Evolutionary conservation across 2,329 filamentous ascomycete genomes (phyloP).

Genomic region (Didymella glomerata): DNA sequence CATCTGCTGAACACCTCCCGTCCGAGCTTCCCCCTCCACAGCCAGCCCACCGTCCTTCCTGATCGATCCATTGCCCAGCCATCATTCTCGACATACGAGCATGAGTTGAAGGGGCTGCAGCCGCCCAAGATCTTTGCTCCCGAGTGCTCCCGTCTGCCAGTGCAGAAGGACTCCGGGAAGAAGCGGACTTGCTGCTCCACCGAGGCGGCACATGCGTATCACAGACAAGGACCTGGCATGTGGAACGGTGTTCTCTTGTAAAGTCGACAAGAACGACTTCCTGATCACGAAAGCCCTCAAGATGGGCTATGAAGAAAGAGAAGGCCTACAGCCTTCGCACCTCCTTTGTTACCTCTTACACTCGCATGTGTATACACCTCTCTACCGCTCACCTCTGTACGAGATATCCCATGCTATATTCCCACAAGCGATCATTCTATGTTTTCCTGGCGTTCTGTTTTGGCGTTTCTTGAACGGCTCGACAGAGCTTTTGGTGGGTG

Average conservation of each 20-base stretch:
- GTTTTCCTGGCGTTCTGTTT: constrained; percentile 13
- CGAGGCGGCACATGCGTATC: constrained; percentile 62
- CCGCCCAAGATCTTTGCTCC: constrained; percentile 50
- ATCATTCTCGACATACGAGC: constrained; percentile 34
- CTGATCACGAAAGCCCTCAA: constrained; percentile 22
- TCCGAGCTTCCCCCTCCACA: constrained; percentile 51
- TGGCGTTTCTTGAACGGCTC: constrained; percentile 15
- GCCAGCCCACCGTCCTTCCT: constrained; percentile 44
- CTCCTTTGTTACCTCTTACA: constrained; percentile 11
- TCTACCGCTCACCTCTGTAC: constrained; percentile 18
- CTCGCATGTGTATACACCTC: constrained; percentile 19
- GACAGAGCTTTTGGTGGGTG: constrained; percentile 20
- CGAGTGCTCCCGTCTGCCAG: constrained; percentile 54
- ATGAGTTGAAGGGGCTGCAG: constrained; percentile 50
- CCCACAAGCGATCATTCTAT: background rate
- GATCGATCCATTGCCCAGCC: constrained; percentile 49
- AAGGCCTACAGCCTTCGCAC: constrained; percentile 25
- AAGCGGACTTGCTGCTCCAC: constrained; percentile 74
- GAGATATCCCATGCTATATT: constrained; percentile 16
- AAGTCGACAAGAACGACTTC: constrained; percentile 19
- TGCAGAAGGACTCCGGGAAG: constrained; percentile 60
- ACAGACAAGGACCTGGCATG: constrained; percentile 69
- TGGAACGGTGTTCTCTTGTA: constrained; percentile 68
- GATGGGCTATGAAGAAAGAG: constrained; percentile 30
- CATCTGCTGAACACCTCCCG: constrained; percentile 62